Evolutionary conservation across 1,139 yeast species (phyloP), one percentile per base, ranked within the genome.

Genomic region (Hemisphaericaspora xylanilytica): DNA sequence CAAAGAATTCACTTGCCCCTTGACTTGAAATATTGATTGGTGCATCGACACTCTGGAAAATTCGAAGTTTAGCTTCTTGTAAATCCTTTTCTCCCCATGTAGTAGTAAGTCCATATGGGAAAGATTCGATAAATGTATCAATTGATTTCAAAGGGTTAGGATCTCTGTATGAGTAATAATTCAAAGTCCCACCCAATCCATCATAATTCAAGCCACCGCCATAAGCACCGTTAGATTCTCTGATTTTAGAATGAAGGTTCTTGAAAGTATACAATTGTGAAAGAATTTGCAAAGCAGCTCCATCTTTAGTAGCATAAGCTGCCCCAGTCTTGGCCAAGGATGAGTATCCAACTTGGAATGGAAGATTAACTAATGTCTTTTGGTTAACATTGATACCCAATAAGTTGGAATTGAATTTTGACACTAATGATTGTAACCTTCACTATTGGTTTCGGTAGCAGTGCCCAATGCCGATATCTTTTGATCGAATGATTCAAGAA

Each of bases 181-280:
- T 78, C 51, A 90, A 76, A 2, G 82, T 58, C 0, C 97, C 97
- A 39, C 86, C 89, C 21, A 88, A 59, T 0, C 94, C 90, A 55
- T 84, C 87, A 57, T 81, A 90, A 13, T 77, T 69, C 12, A 95
- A 85, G 2, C 98, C 98, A 10, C 96, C 97, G 7, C 98, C 98
- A 56, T 92, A 92, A 0, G 98, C 98, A 39, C 98, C 98, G 45
- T 96, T 96, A 52, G 92, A 81, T 59, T 92, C 98, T 50, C 98
- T 78, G 32, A 92, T 81, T 46, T 89, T 96, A 10, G 88, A 79
- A 59, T 92, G 98, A 36, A 94, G 69, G 50, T 86, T 80, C 56
- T 86, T 85, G 62, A 84, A 90, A 0, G 96, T 82, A 49, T 90
- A 63, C 40, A 92, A 61, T 52, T 85, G 94, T 1, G 97, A 75